phyloP scores from a whole-genome alignment of 2,329 filamentous ascomycete genomes.

The Fusarium tupiense region DNA sequence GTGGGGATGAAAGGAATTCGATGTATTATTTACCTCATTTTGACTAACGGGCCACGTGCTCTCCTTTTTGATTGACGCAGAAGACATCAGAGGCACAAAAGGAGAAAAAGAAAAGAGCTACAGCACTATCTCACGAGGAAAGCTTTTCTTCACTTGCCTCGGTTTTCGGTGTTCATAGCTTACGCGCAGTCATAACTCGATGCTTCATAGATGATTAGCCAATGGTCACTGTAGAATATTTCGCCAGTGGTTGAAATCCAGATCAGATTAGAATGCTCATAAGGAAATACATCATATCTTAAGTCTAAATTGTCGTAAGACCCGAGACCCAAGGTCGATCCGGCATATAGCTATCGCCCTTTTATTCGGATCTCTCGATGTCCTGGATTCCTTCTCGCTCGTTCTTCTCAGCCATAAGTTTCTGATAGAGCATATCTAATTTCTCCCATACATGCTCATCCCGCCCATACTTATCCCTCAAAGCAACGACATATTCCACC shows the following conservation, averaged over 20 bases:
- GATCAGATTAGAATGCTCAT: not conserved
- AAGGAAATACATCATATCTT: not conserved
- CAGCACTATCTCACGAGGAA: rapidly evolving
- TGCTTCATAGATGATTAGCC: not conserved
- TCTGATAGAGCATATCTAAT: not conserved
- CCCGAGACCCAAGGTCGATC: too few relatives aligned
- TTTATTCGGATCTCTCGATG: not conserved
- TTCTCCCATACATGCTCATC: not conserved
- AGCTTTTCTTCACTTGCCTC: not conserved
- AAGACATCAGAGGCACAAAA: not conserved
- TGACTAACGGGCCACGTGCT: too few relatives aligned
- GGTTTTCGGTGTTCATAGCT: not conserved
- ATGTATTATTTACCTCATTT: too few relatives aligned
- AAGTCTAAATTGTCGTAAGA: too few relatives aligned
- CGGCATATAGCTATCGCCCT: not conserved
- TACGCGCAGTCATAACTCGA: not conserved
- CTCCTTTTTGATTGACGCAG: not conserved
- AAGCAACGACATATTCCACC: not conserved
- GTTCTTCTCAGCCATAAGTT: not conserved
- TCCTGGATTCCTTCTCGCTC: rapidly evolving
- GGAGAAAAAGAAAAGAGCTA: not conserved
- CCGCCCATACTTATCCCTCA: not conserved
- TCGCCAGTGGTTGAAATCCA: not conserved
- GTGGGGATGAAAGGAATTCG: too few relatives aligned
- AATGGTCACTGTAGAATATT: rapidly evolving